A percentile compares a stretch with the other conserved stretches of the same genome.
Conservation (phyloP, 208 protist species). For the Novymonas esmeraldas region DNA sequence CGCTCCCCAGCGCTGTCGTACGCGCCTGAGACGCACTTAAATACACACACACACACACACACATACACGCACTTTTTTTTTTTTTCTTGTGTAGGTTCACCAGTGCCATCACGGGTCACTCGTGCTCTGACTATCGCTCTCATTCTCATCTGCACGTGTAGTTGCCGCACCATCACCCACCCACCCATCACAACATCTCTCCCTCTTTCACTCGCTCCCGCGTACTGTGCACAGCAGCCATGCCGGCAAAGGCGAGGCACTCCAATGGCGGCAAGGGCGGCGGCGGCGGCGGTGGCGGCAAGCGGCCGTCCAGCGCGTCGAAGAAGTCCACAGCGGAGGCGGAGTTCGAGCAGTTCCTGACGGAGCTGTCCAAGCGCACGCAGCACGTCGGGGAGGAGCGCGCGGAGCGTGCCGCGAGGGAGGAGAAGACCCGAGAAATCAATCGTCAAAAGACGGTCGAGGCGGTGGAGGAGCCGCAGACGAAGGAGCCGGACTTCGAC, state of each 20-base stretch:
- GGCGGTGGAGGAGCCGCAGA: slow-evolving; percentile 41
- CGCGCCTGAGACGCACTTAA: too few species aligned
- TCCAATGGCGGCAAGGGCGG: slow-evolving; percentile 26
- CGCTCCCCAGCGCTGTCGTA: too few species aligned
- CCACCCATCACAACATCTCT: not conserved
- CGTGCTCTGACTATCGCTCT: too few species aligned
- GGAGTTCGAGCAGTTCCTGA: slow-evolving; percentile 75
- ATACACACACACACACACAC: not conserved
- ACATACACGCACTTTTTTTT: not conserved
- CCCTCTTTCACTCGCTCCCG: not conserved
- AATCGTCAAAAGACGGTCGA: slow-evolving; percentile 45
- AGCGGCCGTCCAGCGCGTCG: too few species aligned
- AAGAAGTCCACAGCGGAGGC: slow-evolving; percentile 65
- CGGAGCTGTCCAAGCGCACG: slow-evolving; percentile 67
- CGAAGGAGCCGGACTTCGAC: slow-evolving; percentile 50
- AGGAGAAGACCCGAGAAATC: slow-evolving; percentile 44
- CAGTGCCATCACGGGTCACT: not conserved
- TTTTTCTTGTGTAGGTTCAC: not conserved
- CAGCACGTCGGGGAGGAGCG: slow-evolving; percentile 47
- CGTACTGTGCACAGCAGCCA: slow-evolving; percentile 6
- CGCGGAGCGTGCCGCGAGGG: slow-evolving; percentile 32
- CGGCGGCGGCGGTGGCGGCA: slow-evolving; percentile 12
- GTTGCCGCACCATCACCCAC: not conserved
- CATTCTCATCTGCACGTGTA: too few species aligned
- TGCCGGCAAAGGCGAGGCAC: slow-evolving; percentile 37